Percentiles rank a stretch among this genome's conserved stretches.
Evolutionary conservation across 345 rosid genomes (phyloP).

Genomic region (Mallotus nudiflorus): DNA sequence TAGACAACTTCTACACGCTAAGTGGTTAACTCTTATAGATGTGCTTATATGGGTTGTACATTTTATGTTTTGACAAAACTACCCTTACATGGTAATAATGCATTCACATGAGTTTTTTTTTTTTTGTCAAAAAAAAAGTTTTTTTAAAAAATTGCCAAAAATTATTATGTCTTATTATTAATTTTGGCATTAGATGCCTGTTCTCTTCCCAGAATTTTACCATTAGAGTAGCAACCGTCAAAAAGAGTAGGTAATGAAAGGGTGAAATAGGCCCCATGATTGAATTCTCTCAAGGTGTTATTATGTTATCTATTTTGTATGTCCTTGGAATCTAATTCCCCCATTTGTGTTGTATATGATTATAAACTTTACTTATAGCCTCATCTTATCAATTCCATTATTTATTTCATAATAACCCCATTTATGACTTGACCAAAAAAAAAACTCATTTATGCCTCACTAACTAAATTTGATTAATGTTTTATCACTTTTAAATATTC

Average conservation of each 20-base stretch:
- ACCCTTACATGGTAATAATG: constrained; percentile 25
- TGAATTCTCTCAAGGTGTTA: constrained; percentile 36
- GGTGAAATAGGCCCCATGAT: constrained; percentile 22
- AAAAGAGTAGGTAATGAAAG: constrained; percentile 22
- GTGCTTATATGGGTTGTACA: constrained; percentile 21
- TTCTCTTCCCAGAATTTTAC: constrained; percentile 14
- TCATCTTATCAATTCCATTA: not conserved
- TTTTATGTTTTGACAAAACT: constrained; percentile 28
- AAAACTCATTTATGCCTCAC: not conserved
- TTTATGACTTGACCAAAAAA: too few relatives aligned
- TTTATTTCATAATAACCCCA: not conserved
- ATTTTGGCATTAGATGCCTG: constrained; percentile 23
- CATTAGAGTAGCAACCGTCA: constrained; percentile 16
- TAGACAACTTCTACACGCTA: constrained; percentile 46
- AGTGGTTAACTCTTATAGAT: constrained; percentile 25
- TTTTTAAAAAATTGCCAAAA: too few relatives aligned
- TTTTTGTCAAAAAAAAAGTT: too few relatives aligned
- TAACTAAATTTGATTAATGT: too few relatives aligned
- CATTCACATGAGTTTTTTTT: too few relatives aligned
- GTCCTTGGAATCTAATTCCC: constrained; percentile 23
- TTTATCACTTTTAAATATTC: too few relatives aligned
- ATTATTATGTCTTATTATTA: not conserved
- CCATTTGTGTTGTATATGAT: not conserved
- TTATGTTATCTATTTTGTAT: constrained; percentile 27
- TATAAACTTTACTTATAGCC: not conserved